Percentiles rank a stretch among this genome's conserved stretches.
phyloP scores from a whole-genome alignment of 164 flowering plant genomes.

The Kingdonia uniflora region DNA sequence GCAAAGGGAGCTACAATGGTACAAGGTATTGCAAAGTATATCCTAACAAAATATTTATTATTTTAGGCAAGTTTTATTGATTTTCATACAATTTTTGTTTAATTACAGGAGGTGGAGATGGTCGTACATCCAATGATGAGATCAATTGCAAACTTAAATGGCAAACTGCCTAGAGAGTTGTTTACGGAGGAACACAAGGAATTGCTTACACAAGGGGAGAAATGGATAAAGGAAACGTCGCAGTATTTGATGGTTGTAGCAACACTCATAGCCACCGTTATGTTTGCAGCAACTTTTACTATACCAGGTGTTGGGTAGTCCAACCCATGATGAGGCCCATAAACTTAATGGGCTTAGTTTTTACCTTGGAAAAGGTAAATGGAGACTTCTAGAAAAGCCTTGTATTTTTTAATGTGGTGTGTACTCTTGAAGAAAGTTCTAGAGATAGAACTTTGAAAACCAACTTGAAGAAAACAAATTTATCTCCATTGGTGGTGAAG shows the following conservation, averaged over 20 bases:
- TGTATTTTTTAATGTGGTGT: too few relatives aligned
- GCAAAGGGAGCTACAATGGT: constrained; percentile 26
- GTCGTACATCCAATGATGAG: constrained; percentile 11
- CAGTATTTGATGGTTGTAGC: constrained; percentile 11
- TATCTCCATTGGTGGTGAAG: too few relatives aligned
- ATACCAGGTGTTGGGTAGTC: constrained; percentile 26
- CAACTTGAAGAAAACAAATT: too few relatives aligned
- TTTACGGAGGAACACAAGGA: constrained; percentile 18
- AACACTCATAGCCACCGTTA: constrained; percentile 15
- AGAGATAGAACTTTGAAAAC: too few relatives aligned
- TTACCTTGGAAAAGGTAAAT: too few relatives aligned
- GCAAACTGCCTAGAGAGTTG: constrained; percentile 13
- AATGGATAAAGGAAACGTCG: constrained; percentile 8
- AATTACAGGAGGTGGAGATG: constrained; percentile 22
- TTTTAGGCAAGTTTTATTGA: neutral
- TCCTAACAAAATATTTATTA: neutral
- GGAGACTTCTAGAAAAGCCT: too few relatives aligned
- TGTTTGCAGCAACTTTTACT: constrained; percentile 17
- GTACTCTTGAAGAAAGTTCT: too few relatives aligned
- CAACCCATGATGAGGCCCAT: too few relatives aligned
- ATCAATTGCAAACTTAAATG: neutral
- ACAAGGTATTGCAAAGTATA: constrained; percentile 7
- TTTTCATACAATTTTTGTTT: neutral
- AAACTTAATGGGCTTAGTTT: too few relatives aligned
- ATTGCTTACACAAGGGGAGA: constrained; percentile 7